A percentile compares a stretch with the other conserved stretches of the same genome.
phyloP scores from a whole-genome alignment of 371 early-diverging fungal genomes.

The Dinochytrium kinnereticum region DNA sequence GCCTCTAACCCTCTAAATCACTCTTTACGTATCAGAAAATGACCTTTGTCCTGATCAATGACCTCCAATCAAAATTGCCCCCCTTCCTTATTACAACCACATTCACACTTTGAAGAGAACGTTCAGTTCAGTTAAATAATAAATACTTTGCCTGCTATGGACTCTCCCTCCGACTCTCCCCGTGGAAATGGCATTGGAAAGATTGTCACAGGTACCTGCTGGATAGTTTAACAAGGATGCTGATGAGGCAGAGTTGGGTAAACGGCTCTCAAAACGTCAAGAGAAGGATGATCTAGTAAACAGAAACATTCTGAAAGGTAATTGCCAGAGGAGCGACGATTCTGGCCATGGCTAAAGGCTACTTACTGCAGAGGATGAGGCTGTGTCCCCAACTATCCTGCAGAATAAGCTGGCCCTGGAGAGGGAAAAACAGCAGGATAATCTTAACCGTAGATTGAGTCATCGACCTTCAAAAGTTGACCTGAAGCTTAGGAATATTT shows the following conservation, averaged over 20 bases:
- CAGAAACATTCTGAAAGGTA: constrained; percentile 68
- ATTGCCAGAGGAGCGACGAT: too few relatives aligned
- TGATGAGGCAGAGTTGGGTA: constrained; percentile 53
- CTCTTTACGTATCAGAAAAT: neutral
- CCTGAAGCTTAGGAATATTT: constrained; percentile 54
- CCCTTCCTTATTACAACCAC: too few relatives aligned
- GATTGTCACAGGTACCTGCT: neutral
- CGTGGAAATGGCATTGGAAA: neutral
- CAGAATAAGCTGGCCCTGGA: constrained; percentile 47
- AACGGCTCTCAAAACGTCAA: constrained; percentile 64
- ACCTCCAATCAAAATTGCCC: too few relatives aligned
- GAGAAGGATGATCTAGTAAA: constrained; percentile 73
- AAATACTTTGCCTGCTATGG: too few relatives aligned
- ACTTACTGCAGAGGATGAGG: constrained; percentile 29
- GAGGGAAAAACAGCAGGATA: constrained; percentile 48
- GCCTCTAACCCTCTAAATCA: neutral
- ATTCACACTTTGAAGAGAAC: too few relatives aligned
- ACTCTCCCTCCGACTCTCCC: neutral
- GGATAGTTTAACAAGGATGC: neutral
- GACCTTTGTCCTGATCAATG: too few relatives aligned
- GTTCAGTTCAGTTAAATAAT: too few relatives aligned
- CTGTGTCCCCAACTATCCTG: constrained; percentile 39
- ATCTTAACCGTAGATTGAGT: constrained; percentile 41
- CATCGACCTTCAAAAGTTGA: constrained; percentile 51
- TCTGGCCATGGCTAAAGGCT: too few relatives aligned